These are phyloP conservation scores for Penstemon eatonii DNA, from an alignment of 257 asterid species.

Conservation along the genomic window DNA sequence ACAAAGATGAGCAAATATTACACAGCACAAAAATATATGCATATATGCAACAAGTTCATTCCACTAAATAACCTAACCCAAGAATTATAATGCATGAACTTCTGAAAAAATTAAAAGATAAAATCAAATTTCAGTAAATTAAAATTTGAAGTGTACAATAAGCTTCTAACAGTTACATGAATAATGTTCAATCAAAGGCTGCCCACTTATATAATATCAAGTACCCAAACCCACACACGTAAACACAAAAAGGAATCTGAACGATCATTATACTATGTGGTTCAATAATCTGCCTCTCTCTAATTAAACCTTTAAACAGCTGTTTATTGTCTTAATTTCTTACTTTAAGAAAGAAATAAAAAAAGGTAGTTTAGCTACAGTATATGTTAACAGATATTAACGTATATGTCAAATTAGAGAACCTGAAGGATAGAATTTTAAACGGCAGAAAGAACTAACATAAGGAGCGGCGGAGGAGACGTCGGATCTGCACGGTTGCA, in stretches of 20 bases:
- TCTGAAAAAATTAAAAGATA: neutral
- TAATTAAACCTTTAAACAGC: slow-evolving; percentile 10
- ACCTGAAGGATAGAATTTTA: slow-evolving; percentile 30
- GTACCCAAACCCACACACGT: too few species aligned
- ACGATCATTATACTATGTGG: neutral
- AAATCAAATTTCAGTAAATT: slow-evolving; percentile 11
- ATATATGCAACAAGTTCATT: slow-evolving; percentile 10
- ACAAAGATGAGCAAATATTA: neutral
- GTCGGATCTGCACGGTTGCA: slow-evolving; percentile 35
- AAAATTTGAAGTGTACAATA: neutral
- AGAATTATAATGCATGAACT: slow-evolving; percentile 15
- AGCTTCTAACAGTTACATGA: neutral
- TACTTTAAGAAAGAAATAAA: neutral
- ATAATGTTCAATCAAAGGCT: neutral
- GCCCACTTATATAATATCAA: too few species aligned
- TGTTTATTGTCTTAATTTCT: neutral
- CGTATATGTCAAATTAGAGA: neutral
- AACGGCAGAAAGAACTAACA: slow-evolving; percentile 7
- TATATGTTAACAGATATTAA: neutral
- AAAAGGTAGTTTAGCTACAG: neutral
- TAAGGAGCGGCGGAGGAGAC: slow-evolving; percentile 25
- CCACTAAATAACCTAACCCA: neutral
- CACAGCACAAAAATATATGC: neutral
- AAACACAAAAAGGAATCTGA: too few species aligned
- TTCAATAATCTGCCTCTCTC: neutral